Base-by-base conservation (phyloP, 1,284 basidiomycete species). In the Trichosporon coremiiforme region DNA sequence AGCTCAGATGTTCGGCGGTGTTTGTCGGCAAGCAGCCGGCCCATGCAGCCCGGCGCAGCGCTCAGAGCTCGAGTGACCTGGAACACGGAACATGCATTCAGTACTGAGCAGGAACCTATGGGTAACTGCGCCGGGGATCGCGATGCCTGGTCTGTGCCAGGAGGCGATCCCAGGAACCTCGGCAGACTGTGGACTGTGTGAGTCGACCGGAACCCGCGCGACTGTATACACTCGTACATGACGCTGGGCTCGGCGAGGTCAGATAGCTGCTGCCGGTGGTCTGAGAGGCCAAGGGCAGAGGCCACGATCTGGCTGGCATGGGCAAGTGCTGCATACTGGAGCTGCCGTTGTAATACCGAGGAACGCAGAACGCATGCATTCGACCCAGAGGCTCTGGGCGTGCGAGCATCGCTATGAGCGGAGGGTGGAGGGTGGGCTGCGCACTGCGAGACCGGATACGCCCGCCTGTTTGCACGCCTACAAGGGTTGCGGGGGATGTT, bases 391-490 rank as follows among this genome's bases (percentile, higher is more conserved):
- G 50, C 50, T 22, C 20, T 53, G 50, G 8, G 50, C 50, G 17
- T 53, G 50, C 10, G 50, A 20, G n/a, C 2, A 20, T 25, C 5
- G 17, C 10, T 2, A 20, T 12, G 50, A 25, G 8, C 50, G n/a
- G 20, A 25, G 8, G 50, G 50, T 20, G 45, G 45, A 47, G 45
- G n/a, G 45, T 47, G 45, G 1, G 13, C 25, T 33, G 25, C 25
- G 25, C 12, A 29, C 29, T 60, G 55, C 25, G 55, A 31, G 29
- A 29, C 55, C 5, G 22, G 25, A n/a, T n/a, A 29, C 55, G 55
- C 55, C 55, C 55, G 55, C 55, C 55, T 60, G 29, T 60, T 20
- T 60, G 55, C 55, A 60, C 55, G 55, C 55, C 55, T 60, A 60
- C 4, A 0, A 3, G n/a, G 22, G 53, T 25, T 13, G 53, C 29